Conservation (phyloP, 768 basidiomycete genomes). For the Exidia glandulosa region DNA sequence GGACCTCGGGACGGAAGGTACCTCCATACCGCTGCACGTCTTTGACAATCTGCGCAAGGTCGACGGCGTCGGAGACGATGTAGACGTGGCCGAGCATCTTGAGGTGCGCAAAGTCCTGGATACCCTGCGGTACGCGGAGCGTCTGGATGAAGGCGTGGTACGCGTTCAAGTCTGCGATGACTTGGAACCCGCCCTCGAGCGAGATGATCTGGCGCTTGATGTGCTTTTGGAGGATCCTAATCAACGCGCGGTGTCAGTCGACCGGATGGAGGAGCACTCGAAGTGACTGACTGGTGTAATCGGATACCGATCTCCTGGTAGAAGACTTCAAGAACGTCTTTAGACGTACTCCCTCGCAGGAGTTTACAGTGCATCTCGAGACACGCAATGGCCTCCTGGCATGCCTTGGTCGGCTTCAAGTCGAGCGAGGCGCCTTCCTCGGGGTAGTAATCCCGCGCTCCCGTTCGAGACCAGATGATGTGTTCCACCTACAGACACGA, state of each 20-base stretch:
- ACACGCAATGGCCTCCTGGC: conserved; percentile 81
- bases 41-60: conserved; percentile 89
- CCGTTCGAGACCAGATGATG: conserved; percentile 72
- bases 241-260: not conserved
- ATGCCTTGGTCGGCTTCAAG: conserved; percentile 76
- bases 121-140: conserved; percentile 23
- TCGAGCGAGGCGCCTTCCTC: conserved; percentile 70
- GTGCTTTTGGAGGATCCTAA: conserved; percentile 88
- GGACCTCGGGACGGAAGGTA: conserved; percentile 84
- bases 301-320: conserved; percentile 95
- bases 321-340: conserved; percentile 95
- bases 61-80: conserved; percentile 91
- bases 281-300: conserved; percentile 53
- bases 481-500: conserved; percentile 71
- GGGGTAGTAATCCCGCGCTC: conserved; percentile 84
- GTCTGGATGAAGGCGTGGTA: conserved; percentile 85
- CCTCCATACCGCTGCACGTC: conserved; percentile 96
- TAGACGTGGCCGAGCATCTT: conserved; percentile 98
- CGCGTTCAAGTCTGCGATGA: conserved; percentile 91
- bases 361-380: conserved; percentile 86
- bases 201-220: conserved; percentile 97
- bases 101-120: conserved; percentile 72
- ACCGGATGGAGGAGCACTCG: conserved; percentile 11
- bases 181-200: conserved; percentile 83
- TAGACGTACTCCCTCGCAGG: conserved; percentile 85